Base-by-base conservation (phyloP, 2,329 filamentous ascomycete genomes). In the Zasmidium citrigriseum region DNA sequence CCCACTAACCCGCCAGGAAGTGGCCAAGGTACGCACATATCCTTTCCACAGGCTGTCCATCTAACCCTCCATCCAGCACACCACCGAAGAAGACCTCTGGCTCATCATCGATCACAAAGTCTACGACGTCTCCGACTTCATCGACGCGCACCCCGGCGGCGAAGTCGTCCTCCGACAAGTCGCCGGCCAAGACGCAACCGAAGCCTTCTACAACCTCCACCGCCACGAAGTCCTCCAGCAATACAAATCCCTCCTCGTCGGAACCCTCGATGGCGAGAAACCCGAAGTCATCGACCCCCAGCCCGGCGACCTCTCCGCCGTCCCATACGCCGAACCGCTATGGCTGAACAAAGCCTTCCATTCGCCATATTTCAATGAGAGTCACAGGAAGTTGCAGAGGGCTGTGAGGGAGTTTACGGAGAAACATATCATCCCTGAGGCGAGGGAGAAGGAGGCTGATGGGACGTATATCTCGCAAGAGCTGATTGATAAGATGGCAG, bases 141-240 rank as follows among this genome's bases (percentile, higher is more conserved):
- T 91, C 66, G 89, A 95, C 71, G 90, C 89, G 21, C 91, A 96
- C 70, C 91, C 91, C 0, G 91, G 91, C 66, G 91, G 91, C 68
- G 86, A 87, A 68, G 86, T 89, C 46, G 91, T 96, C 22, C 84
- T 96, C 38, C 82, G 84, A 54, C 90, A 96, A 76, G 85, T 93
- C 49, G 91, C 89, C 25, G 91, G 91, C 62, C 83, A 86, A 65
- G 91, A 96, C 71, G 90, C 91, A 52, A 96, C 91, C 1, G 78
- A 83, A 34, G 89, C 88, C 57, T 96, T 96, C 76, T 96, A 96
- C 84, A 96, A 96, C 79, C 86, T 96, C 54, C 92, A 96, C 78
- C 83, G 91, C 23, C 91, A 96, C 67, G 91, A 96, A 76, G 90
- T 96, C n/a, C 83, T 96, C 11, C 79, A 86, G 60, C 92, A 92